Percentiles rank a stretch among this genome's conserved stretches.
phyloP scores from a whole-genome alignment of 306 rosid species.

The Acmispon strigosus region DNA sequence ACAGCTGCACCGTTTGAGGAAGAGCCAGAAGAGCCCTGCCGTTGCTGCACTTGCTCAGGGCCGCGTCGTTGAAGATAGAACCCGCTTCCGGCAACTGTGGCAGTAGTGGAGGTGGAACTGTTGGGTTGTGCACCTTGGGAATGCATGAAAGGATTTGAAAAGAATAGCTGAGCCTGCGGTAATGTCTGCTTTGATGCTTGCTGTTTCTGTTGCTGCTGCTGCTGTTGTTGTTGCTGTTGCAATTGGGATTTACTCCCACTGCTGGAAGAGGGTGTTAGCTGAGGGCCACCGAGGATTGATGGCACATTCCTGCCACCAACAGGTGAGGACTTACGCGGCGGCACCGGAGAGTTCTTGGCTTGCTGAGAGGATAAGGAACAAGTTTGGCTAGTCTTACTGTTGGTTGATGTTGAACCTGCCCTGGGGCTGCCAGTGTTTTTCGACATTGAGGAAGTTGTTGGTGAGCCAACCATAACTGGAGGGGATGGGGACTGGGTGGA shows the following conservation, averaged over 20 bases:
- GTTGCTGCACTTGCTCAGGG: slow-evolving; percentile 58
- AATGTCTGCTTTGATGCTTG: slow-evolving; percentile 52
- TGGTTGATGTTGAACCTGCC: slow-evolving; percentile 51
- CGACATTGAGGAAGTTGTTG: slow-evolving; percentile 77
- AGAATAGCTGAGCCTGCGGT: slow-evolving; percentile 58
- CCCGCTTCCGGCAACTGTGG: slow-evolving; percentile 42
- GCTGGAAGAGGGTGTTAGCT: slow-evolving; percentile 43
- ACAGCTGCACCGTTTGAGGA: slow-evolving; percentile 47
- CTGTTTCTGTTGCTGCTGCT: slow-evolving; percentile 37
- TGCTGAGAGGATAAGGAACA: slow-evolving; percentile 70
- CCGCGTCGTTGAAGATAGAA: slow-evolving; percentile 56
- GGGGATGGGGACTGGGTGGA: slow-evolving; percentile 74
- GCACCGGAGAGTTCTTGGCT: slow-evolving; percentile 45
- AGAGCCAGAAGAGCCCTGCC: slow-evolving; percentile 48
- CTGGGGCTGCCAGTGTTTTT: slow-evolving; percentile 91
- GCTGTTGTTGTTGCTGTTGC: slow-evolving; percentile 48
- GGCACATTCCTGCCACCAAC: slow-evolving; percentile 68
- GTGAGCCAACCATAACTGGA: slow-evolving; percentile 73
- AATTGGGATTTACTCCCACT: slow-evolving; percentile 49
- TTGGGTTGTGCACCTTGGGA: slow-evolving; percentile 52
- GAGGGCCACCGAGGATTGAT: slow-evolving; percentile 66
- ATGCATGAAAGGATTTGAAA: slow-evolving; percentile 44
- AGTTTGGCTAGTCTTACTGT: slow-evolving; percentile 59
- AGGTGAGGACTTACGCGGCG: slow-evolving; percentile 75
- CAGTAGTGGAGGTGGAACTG: slow-evolving; percentile 37